Base-by-base conservation (phyloP, 2,329 filamentous ascomycete genomes). In the Alternaria gansuensis region DNA sequence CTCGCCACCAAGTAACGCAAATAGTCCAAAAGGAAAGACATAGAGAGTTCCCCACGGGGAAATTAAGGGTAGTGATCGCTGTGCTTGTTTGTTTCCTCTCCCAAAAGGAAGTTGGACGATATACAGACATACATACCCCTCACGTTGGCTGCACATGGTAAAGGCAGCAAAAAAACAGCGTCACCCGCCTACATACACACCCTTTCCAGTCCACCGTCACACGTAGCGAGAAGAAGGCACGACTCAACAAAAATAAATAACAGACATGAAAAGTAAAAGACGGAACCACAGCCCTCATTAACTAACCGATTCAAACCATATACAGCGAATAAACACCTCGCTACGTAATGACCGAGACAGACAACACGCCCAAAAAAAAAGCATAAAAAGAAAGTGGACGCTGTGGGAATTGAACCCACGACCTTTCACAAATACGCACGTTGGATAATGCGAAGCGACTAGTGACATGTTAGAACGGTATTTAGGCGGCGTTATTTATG, bases 391-490 rank as follows among this genome's bases (percentile, higher is more conserved):
- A 64, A 54, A 46, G 13, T 67, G 64, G 64, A 67, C 64, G 58
- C 64, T 67, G 64, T 67, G 64, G 64, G 64, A 67, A 67, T 67
- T 67, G 64, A 67, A 67, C 64, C 64, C 64, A 67, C 64, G 64
- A 67, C 64, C 64, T 61, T 63, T 67, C 64, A 67, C 64, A 67
- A 34, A 24, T 58, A 50, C 60, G 48, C 51, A 51, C 17, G 17
- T 17, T 17, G 29, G 51, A 48, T 11, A n/a, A 58, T 67, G 64
- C 64, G 64, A 67, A 67, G 64, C 64, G 64, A 67, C 44, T 46
- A 24, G 44, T 5, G 5, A 17, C 9, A 3, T 45, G 31, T 48
- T 55, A 55, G 53, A 8, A 37, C 3, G 10, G 10, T 17, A 17
- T 17, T 17, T 17, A 17, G 17, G 17, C 17, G 17, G 17, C 17